A percentile compares a stretch with the other conserved stretches of the same genome.
These are phyloP conservation scores for Hypoxylon perforatum DNA, from an alignment of 495 filamentous ascomycete species.

Conservation along the genomic window DNA sequence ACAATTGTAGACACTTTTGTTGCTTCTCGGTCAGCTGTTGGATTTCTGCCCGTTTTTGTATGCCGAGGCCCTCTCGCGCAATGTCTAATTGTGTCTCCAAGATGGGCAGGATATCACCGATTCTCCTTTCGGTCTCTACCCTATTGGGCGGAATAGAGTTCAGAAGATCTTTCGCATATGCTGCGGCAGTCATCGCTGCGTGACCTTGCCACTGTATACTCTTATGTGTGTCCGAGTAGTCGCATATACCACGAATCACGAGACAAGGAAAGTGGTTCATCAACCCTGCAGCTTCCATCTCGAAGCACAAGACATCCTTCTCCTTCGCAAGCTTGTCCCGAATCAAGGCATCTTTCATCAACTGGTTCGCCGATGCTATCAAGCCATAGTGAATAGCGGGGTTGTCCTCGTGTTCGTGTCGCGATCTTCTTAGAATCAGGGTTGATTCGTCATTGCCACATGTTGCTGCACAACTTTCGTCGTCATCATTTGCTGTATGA, in stretches of 20 bases:
- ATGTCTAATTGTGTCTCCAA: no score
- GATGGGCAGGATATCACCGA: conserved; percentile 45
- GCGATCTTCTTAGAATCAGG: conserved; percentile 38
- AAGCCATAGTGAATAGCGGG: conserved; percentile 50
- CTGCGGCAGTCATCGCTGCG: conserved; percentile 34
- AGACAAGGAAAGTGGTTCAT: conserved; percentile 37
- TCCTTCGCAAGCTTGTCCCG: conserved; percentile 17
- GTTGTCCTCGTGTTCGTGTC: conserved; percentile 41
- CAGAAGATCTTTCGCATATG: conserved; percentile 39
- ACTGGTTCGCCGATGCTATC: conserved; percentile 51
- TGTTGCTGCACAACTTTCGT: conserved; percentile 30
- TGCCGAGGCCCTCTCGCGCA: no score
- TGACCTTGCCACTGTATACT: conserved; percentile 43
- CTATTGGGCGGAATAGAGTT: conserved; percentile 42
- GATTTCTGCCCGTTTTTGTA: no score
- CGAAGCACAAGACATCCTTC: conserved; percentile 21
- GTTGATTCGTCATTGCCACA: conserved; percentile 44
- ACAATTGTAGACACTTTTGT: no score
- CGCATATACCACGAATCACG: conserved; percentile 54
- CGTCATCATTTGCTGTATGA: conserved; percentile 37
- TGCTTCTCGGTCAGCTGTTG: no score
- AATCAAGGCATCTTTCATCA: conserved; percentile 39
- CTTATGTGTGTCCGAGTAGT: conserved; percentile 54
- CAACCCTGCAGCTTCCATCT: conserved; percentile 41
- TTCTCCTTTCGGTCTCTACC: conserved; percentile 51